Conservation (phyloP, 2,329 filamentous ascomycete genomes). For the Chrysoporthe austroafricana region DNA sequence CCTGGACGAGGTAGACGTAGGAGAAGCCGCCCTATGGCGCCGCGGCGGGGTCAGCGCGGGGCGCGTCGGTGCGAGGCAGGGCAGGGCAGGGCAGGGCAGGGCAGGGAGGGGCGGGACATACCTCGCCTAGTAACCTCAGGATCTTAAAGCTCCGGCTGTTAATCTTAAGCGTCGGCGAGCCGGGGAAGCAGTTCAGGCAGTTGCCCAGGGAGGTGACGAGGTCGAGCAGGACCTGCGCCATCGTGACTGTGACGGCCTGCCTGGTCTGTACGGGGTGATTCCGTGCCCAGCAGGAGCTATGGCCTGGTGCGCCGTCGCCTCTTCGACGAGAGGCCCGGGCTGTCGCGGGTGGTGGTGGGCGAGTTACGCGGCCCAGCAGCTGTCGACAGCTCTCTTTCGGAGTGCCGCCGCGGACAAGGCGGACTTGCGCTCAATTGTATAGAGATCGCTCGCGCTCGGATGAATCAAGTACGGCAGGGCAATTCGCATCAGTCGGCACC, state of each 20-base stretch:
- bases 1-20: conserved; percentile 98
- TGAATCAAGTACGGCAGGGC: not conserved
- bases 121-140: conserved; percentile 88
- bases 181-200: conserved; percentile 95
- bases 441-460: not conserved
- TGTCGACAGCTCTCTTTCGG: not conserved
- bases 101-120: conserved; percentile 44
- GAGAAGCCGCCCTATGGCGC: conserved; percentile 85
- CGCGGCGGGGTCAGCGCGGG: not conserved
- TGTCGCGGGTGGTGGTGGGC: too few relatives aligned
- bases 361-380: not conserved
- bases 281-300: not conserved
- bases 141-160: conserved; percentile 97
- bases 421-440: conserved; percentile 6
- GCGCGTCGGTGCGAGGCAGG: not conserved
- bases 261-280: not conserved
- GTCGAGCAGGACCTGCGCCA: conserved; percentile 87
- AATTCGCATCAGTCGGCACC: not conserved
- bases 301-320: too few relatives aligned
- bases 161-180: conserved; percentile 91
- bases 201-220: conserved; percentile 89
- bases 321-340: too few relatives aligned
- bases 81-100: not conserved
- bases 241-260: conserved; percentile 41
- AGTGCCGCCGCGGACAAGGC: not conserved